Evolutionary conservation across 2,329 filamentous ascomycete genomes (phyloP).

Genomic region (Phialophora tarda): DNA sequence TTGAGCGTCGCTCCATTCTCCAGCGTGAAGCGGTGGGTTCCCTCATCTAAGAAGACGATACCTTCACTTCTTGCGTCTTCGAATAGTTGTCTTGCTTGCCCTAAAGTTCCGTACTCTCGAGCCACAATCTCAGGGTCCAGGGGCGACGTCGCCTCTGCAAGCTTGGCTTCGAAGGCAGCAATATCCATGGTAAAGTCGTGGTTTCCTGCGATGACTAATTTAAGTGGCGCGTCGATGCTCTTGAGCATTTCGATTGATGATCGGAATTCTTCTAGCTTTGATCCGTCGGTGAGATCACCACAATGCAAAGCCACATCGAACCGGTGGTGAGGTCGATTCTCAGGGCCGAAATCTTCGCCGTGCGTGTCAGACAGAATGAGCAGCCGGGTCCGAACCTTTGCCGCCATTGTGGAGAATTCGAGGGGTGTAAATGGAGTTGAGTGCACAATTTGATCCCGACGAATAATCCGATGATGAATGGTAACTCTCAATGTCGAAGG

Average conservation of each 20-base stretch:
- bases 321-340: conserved; percentile 41
- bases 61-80: conserved; percentile 45
- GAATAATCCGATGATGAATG: not conserved
- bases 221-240: conserved; percentile 55
- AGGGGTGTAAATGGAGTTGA: not conserved
- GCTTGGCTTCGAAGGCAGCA: conserved; percentile 46
- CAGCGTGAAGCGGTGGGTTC: conserved; percentile 56
- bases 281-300: conserved; percentile 58
- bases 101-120: conserved; percentile 50
- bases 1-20: conserved; percentile 57
- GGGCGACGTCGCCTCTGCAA: conserved; percentile 40
- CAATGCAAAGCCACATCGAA: conserved; percentile 61
- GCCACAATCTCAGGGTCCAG: conserved; percentile 43
- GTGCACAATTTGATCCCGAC: not conserved
- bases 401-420: conserved; percentile 12
- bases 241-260: conserved; percentile 52
- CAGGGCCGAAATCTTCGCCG: conserved; percentile 39
- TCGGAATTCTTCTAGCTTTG: conserved; percentile 50
- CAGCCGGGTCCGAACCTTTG: conserved; percentile 48
- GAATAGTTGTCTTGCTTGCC: conserved; percentile 50
- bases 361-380: conserved; percentile 56
- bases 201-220: conserved; percentile 62
- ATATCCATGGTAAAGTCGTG: conserved; percentile 57
- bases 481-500: not conserved
- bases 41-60: conserved; percentile 59